phyloP scores from a whole-genome alignment of 148 eudicot species.

The Chenopodium suecicum region DNA sequence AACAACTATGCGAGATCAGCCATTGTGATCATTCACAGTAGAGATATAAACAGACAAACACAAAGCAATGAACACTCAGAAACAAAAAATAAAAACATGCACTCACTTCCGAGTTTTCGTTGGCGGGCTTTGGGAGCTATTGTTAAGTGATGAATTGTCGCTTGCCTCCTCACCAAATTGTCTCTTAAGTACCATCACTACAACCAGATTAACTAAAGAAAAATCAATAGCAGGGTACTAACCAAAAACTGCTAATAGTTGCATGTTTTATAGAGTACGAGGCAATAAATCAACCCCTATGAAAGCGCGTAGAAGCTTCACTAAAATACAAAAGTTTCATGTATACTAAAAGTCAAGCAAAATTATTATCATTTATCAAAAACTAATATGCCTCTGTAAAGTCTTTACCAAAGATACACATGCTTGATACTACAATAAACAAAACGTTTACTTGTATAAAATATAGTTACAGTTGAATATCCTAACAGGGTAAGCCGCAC shows the following conservation, averaged over 20 bases:
- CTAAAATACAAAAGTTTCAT: background rate
- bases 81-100: background rate
- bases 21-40: background rate
- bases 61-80: background rate
- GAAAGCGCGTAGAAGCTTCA: conserved; percentile 48
- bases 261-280: conserved; percentile 15
- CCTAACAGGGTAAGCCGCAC: conserved; percentile 9
- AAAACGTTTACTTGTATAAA: background rate
- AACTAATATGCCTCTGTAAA: background rate
- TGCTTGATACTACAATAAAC: background rate
- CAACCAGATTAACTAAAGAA: background rate
- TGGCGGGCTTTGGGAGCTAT: conserved; percentile 31
- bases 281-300: background rate
- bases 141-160: conserved; percentile 29
- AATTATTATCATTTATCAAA: background rate
- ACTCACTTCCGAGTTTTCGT: conserved; percentile 44
- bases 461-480: background rate
- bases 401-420: conserved; percentile 5
- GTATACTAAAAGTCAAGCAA: conserved; percentile 29
- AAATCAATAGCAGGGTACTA: conserved; percentile 9
- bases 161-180: conserved; percentile 37
- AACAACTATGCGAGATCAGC: background rate
- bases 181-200: conserved; percentile 58
- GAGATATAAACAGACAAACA: background rate
- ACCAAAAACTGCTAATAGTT: conserved; percentile 22